A percentile compares a stretch with the other conserved stretches of the same genome.
These are phyloP conservation scores for Colletotrichum noveboracense DNA, from an alignment of 2,329 filamentous ascomycete species.

Conservation along the genomic window DNA sequence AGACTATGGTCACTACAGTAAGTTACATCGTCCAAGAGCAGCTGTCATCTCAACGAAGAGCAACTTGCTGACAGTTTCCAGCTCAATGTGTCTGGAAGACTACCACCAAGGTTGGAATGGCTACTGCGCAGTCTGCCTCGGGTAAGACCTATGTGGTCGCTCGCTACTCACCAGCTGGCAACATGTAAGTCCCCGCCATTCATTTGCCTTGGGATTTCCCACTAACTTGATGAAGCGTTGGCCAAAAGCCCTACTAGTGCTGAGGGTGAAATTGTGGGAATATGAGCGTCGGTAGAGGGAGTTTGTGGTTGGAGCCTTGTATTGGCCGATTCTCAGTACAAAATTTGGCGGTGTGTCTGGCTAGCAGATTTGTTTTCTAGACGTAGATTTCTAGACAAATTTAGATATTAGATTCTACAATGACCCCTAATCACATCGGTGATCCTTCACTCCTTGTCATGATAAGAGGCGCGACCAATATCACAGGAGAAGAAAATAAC, in stretches of 20 bases:
- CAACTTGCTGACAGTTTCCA: not conserved
- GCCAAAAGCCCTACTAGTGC: not conserved
- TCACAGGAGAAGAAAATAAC: not conserved
- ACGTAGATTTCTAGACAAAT: not conserved
- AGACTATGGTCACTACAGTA: slow-evolving; percentile 31
- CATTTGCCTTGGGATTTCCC: not conserved
- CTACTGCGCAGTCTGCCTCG: slow-evolving; percentile 26
- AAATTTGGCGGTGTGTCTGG: not conserved
- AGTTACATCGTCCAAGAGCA: not conserved
- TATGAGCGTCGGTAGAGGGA: not conserved
- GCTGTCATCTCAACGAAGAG: accelerated
- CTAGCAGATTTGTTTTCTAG: not conserved
- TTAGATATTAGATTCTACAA: not conserved
- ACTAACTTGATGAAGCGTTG: not conserved
- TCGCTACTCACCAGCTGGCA: slow-evolving; percentile 36
- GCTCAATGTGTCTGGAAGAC: slow-evolving; percentile 34
- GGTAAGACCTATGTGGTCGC: slow-evolving; percentile 35
- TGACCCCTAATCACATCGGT: not conserved
- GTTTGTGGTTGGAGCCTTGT: not conserved
- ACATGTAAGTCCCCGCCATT: slow-evolving; percentile 18
- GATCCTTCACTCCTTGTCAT: not conserved
- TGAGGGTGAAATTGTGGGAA: not conserved
- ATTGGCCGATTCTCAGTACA: not conserved
- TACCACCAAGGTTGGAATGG: slow-evolving; percentile 34
- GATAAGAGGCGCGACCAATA: not conserved